Base-by-base conservation (phyloP, 768 basidiomycete genomes). In the Hericium rajendrae region DNA sequence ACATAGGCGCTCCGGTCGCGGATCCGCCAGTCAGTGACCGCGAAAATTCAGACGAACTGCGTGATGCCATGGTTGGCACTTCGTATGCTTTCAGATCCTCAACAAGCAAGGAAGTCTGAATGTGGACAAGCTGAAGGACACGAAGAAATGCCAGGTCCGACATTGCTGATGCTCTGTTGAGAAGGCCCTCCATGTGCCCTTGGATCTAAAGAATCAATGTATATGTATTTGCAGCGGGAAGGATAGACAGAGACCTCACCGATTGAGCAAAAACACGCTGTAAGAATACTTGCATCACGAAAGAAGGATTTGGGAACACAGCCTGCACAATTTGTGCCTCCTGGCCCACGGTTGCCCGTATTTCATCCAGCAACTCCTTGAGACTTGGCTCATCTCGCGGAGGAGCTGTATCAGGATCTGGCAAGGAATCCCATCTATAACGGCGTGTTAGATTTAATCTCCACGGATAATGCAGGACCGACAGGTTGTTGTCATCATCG, bases 321-420 rank as follows among this genome's bases (percentile, higher is more conserved):
- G 94, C 95, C 69, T 97, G 94, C 28, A 99, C 94, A 54, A 99
- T 99, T 67, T 97, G 93, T 0, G 91, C 88, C 71, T 99, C 97
- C 56, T 95, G 94, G 38, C 87, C 90, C 22, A 97, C 93, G 0
- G 95, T 98, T 4, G 78, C 76, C 43, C 92, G 78, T 57, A 99
- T 97, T 69, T 98, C 94, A 20, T 76, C 74, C 66, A 95, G 91
- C 38, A 98, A 72, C 38, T 86, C 87, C 6, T 77, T 75, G 38
- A 98, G 72, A 9, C 91, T 93, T 32, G 83, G 74, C 68, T 97
- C 97, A 24, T 73, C 77, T 58, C 82, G 86, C 0, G 97, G 94
- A 1, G 91, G 75, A 43, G 74, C 78, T 2, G 81, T 74, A 67
- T 91, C 81, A 1, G 95, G 91, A 68, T 97, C 84, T 3, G 90